Evolutionary conservation across 352 stramenopile species (phyloP).

Genomic region (Labyrinthula sp.): DNA sequence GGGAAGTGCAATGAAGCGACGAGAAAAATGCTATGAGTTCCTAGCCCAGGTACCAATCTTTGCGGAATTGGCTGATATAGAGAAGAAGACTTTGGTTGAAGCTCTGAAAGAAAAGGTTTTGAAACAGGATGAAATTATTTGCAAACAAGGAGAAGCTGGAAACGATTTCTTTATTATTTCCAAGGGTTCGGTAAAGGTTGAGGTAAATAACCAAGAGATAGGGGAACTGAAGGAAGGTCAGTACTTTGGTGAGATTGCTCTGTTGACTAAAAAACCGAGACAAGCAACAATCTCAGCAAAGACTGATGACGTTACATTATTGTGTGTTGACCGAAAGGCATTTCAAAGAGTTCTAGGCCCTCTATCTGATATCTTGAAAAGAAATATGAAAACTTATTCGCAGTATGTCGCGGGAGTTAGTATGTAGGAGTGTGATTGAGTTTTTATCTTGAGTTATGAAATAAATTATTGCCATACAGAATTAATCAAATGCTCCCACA

Average conservation of each 20-base stretch:
- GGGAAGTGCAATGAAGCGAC: conserved; percentile 40
- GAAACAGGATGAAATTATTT: conserved; percentile 36
- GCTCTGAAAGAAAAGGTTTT: conserved; percentile 44
- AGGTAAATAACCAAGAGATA: conserved; percentile 39
- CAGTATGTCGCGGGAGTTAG: too few relatives aligned
- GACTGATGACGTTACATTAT: conserved; percentile 47
- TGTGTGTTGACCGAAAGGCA: conserved; percentile 54
- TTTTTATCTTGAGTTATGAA: too few relatives aligned
- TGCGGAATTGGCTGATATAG: conserved; percentile 45
- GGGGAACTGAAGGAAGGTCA: conserved; percentile 46
- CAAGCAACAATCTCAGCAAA: conserved; percentile 71
- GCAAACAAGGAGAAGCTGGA: conserved; percentile 40
- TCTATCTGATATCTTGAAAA: conserved; percentile 52
- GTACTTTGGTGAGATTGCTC: conserved; percentile 77
- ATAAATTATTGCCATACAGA: too few relatives aligned
- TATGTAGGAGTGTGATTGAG: too few relatives aligned
- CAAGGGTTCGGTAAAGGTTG: conserved; percentile 46
- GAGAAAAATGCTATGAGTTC: conserved; percentile 45
- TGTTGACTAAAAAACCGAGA: conserved; percentile 69
- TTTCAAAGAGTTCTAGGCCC: conserved; percentile 44
- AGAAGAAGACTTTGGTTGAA: conserved; percentile 50
- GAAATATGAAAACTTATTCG: conserved; percentile 45
- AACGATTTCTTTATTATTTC: conserved; percentile 58
- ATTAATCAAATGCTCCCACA: too few relatives aligned
- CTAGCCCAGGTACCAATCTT: conserved; percentile 38